Evolutionary conservation across 78 protist species (phyloP).

Genomic region (Pigoraptor vietnamica): DNA sequence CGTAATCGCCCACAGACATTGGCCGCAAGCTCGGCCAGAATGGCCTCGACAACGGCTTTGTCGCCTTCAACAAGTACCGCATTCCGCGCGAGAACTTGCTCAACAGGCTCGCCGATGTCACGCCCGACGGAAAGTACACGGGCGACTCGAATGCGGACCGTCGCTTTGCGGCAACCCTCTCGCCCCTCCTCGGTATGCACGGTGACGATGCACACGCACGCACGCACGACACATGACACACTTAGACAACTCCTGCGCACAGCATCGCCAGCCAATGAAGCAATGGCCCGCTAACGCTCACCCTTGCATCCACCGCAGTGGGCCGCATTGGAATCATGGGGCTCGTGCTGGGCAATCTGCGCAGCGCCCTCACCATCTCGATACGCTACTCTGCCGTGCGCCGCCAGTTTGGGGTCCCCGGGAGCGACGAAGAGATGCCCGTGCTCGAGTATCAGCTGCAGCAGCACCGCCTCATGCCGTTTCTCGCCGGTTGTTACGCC

Average conservation of each 20-base stretch:
- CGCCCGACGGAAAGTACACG: conserved; percentile 13
- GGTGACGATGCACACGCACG: too few species aligned
- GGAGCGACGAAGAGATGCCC: background rate
- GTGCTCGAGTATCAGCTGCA: conserved; percentile 47
- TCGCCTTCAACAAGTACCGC: conserved; percentile 12
- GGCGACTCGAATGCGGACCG: background rate
- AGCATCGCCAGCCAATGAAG: too few species aligned
- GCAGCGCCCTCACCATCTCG: conserved; percentile 29
- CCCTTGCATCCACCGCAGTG: background rate
- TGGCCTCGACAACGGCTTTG: conserved; percentile 45
- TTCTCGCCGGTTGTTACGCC: conserved; percentile 32
- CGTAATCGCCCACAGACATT: conserved; percentile 10
- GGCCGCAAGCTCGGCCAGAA: conserved; percentile 38
- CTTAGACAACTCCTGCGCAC: too few species aligned
- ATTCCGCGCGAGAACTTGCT: conserved; percentile 37
- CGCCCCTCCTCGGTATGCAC: background rate
- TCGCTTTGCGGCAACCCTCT: background rate
- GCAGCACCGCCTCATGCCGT: conserved; percentile 27
- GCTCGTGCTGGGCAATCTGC: background rate
- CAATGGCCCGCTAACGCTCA: too few species aligned
- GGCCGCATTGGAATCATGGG: background rate
- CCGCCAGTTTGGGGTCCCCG: conserved; percentile 11
- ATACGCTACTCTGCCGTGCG: conserved; percentile 50
- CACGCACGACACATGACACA: too few species aligned
- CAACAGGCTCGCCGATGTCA: background rate